These are phyloP conservation scores for Cytospora mali DNA, from an alignment of 2,329 filamentous ascomycete genomes.

Conservation along the genomic window DNA sequence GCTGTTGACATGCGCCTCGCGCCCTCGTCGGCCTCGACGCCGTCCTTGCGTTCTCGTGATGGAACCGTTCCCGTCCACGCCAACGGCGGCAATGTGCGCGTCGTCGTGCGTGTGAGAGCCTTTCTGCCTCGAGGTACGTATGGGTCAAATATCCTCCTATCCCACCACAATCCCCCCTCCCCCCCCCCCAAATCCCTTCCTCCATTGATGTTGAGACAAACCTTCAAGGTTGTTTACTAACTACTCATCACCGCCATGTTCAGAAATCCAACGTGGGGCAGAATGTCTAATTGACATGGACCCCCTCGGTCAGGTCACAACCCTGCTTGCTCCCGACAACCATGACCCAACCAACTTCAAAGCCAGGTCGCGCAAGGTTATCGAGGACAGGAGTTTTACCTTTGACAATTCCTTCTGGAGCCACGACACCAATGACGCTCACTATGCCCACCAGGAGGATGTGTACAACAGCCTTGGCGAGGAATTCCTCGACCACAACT, in stretches of 20 bases:
- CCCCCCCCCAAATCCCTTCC: too few species aligned
- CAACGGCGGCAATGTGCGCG: slow-evolving; percentile 75
- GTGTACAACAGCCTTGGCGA: slow-evolving; percentile 93
- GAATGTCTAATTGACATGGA: slow-evolving; percentile 92
- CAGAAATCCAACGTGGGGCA: slow-evolving; percentile 80
- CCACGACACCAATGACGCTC: slow-evolving; percentile 73
- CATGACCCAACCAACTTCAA: slow-evolving; percentile 56
- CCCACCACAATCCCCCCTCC: too few species aligned
- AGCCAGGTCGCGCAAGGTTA: slow-evolving; percentile 69
- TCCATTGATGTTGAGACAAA: neutral
- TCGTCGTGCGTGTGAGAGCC: slow-evolving; percentile 78
- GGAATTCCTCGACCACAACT: slow-evolving; percentile 98
- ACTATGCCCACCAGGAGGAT: slow-evolving; percentile 91
- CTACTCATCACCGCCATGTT: neutral
- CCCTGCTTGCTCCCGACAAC: slow-evolving; percentile 58
- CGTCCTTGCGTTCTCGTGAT: slow-evolving; percentile 74
- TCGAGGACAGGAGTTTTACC: slow-evolving; percentile 88
- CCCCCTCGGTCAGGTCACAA: slow-evolving; percentile 82
- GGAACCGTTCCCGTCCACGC: slow-evolving; percentile 61
- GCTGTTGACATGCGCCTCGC: slow-evolving; percentile 44
- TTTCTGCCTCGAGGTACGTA: slow-evolving; percentile 77
- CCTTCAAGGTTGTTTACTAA: slow-evolving; percentile 19
- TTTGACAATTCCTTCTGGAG: slow-evolving; percentile 99
- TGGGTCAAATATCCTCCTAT: too few species aligned
- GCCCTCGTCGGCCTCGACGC: slow-evolving; percentile 74